A percentile compares a stretch with the other conserved stretches of the same genome.
Evolutionary conservation across 305 asterid genomes (phyloP).

Genomic region (Solanum hybrid): DNA sequence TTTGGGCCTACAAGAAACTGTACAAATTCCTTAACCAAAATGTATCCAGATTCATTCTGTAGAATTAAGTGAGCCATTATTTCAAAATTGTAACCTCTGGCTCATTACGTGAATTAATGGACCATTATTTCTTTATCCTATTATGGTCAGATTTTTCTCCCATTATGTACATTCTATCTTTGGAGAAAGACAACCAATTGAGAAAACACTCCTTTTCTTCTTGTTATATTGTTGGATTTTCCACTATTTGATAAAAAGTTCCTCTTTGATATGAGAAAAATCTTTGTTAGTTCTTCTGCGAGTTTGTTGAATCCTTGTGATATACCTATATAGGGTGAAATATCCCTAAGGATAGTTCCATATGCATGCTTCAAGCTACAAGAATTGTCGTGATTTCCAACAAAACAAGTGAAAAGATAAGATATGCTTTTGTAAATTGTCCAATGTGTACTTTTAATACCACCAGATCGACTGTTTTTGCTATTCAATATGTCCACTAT

Average conservation of each 20-base stretch:
- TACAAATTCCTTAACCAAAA: not conserved
- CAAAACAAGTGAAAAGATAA: not conserved
- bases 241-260: not conserved
- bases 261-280: not conserved
- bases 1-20: not conserved
- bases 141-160: not conserved
- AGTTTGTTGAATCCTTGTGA: not conserved
- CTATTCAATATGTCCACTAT: not conserved
- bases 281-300: not conserved
- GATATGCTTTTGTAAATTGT: not conserved
- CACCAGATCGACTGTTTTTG: not conserved
- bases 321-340: not conserved
- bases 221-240: not conserved
- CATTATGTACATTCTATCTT: not conserved
- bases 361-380: not conserved
- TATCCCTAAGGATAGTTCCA: not conserved
- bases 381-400: not conserved
- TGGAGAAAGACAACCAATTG: not conserved
- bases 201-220: not conserved
- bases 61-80: not conserved
- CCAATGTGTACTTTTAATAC: not conserved
- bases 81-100: not conserved
- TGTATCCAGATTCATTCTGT: too few relatives aligned
- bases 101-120: not conserved
- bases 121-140: not conserved